phyloP scores from a whole-genome alignment of 2,329 filamentous ascomycete species.

The Albifimbria verrucaria region DNA sequence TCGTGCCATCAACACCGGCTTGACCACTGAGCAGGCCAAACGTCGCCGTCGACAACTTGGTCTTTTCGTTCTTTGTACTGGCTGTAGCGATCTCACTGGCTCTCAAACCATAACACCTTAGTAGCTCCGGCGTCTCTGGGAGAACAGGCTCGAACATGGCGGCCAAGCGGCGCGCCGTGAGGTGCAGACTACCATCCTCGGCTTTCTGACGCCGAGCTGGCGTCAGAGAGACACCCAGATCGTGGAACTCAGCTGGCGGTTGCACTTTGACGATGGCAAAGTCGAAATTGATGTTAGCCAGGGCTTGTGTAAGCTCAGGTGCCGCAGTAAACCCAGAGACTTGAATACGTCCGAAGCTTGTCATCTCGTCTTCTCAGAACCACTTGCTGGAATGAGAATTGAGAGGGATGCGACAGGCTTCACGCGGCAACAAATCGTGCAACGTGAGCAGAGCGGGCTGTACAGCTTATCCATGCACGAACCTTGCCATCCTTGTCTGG shows the following conservation, averaged over 20 bases:
- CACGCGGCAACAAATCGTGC: no score
- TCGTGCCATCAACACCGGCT: constrained; percentile 26
- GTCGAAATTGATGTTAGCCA: constrained; percentile 33
- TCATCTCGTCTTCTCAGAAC: neutral
- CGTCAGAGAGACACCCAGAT: neutral
- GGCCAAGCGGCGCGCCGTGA: constrained; percentile 32
- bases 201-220: neutral
- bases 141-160: constrained; percentile 33
- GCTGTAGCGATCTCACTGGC: constrained; percentile 23
- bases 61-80: neutral
- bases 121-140: constrained; percentile 22
- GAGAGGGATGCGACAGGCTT: no score
- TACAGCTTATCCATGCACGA: no score
- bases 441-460: no score
- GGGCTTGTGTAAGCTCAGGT: neutral
- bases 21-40: constrained; percentile 15
- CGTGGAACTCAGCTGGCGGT: constrained; percentile 30
- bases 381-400: neutral
- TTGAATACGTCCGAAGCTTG: neutral
- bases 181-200: constrained; percentile 3
- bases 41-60: neutral
- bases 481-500: no score
- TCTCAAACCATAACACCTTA: constrained; percentile 30
- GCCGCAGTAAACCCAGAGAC: neutral
- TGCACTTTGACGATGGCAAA: constrained; percentile 37